These are phyloP conservation scores for Kodamaea plutei DNA, from an alignment of 1,139 yeast species.

Conservation along the genomic window DNA sequence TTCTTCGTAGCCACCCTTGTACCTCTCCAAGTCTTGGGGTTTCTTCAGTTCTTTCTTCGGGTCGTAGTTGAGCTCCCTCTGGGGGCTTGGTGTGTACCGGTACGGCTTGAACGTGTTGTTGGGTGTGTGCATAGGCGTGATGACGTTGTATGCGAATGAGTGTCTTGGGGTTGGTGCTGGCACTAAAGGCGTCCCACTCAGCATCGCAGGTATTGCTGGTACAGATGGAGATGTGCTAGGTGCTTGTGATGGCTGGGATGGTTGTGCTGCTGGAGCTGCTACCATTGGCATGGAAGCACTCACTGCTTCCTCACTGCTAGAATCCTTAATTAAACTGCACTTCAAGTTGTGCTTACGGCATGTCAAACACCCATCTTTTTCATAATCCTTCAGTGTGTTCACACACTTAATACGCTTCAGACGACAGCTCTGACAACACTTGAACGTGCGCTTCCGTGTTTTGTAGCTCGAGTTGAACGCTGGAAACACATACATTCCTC, in stretches of 20 bases:
- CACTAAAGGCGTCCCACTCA: too few relatives aligned
- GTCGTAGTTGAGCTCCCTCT: too few relatives aligned
- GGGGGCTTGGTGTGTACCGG: too few relatives aligned
- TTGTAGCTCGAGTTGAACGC: conserved; percentile 55
- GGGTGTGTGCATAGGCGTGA: background rate
- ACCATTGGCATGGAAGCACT: background rate
- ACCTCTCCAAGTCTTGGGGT: too few relatives aligned
- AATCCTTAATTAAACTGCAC: conserved; percentile 13
- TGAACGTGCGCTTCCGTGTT: conserved; percentile 49
- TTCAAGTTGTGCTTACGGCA: conserved; percentile 19
- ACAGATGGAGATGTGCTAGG: background rate
- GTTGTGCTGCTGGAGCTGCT: background rate
- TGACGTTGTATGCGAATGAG: too few relatives aligned
- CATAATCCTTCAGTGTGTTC: conserved; percentile 32
- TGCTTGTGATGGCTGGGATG: background rate
- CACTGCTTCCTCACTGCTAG: background rate
- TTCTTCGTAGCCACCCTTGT: too few relatives aligned
- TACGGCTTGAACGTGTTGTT: too few relatives aligned
- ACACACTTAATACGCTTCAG: conserved; percentile 37
- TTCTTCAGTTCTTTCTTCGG: too few relatives aligned
- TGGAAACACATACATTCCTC: conserved; percentile 50
- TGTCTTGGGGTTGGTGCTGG: too few relatives aligned
- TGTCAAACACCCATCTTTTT: conserved; percentile 34
- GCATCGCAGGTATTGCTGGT: too few relatives aligned
- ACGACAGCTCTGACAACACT: conserved; percentile 51